Base-by-base conservation (phyloP, 2,329 filamentous ascomycete genomes). In the Phialophora expanda region DNA sequence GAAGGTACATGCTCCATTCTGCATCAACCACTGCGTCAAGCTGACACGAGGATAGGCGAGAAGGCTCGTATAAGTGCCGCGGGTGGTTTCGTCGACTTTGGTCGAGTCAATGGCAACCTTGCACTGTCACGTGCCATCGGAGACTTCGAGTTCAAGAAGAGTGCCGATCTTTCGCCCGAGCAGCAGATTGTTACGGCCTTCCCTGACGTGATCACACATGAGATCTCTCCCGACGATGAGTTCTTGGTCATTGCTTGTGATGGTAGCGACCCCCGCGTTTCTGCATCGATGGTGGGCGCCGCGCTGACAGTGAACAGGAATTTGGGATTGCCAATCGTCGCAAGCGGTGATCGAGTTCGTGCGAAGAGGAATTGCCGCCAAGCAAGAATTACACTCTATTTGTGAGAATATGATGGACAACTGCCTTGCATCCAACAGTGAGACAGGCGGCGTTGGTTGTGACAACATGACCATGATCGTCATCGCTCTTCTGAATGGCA, bases 331-430 rank as follows among this genome's bases (percentile, higher is more conserved):
- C 79, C 95, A 98, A 79, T 97, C 95, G 64, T 99, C 95, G 54
- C 95, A 99, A 83, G 92, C 94, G 46, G 95, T 99, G 38, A 84
- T 98, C 73, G 95, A 99, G 80, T 99, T 99, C 77, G 95, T 98
- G 70, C 88, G 95, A 78, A 90, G 95, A 76, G 95, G 95, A 64
- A 97, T 99, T 78, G 94, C 93, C 57, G 93, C 93, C 59, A 97
- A 97, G 84, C 95, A 99, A 81, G 91, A 96, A 57, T 86, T 99
- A 59, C 89, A 93, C 63, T 91, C 91, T 78, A 98, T 99, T 75
- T 98, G 94, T 79, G 95, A 99, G 82, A 99, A 99, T 83, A 97
- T 99, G 92, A 99, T 99, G 95, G 94, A 99, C 84, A 99, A 98
- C 83, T 99, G 95, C 78, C 85, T 99, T 71, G 93, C 95, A 48